Evolutionary conservation across 345 rosid species (phyloP).

Genomic region (Sapria himalayana): DNA sequence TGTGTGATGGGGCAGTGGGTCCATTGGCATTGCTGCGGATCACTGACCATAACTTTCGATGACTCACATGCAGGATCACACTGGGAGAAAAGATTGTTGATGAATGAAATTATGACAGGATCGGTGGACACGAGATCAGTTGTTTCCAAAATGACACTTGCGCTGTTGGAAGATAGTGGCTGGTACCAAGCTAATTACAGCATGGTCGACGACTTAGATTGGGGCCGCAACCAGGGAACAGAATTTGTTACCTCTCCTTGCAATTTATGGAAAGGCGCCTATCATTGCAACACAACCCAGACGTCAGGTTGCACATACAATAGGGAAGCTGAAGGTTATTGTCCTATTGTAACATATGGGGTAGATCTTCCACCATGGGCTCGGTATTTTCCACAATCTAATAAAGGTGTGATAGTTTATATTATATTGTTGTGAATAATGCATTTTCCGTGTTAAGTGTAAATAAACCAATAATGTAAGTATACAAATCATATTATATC

Average conservation of each 20-base stretch:
- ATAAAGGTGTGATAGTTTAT: constrained; percentile 70
- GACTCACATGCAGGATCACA: constrained; percentile 63
- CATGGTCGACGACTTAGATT: constrained; percentile 90
- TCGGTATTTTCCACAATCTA: constrained; percentile 86
- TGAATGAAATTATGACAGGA: constrained; percentile 99
- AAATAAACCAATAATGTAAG: too few relatives aligned
- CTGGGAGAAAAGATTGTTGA: constrained; percentile 95
- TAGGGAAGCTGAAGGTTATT: constrained; percentile 98
- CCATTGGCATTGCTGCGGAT: too few relatives aligned
- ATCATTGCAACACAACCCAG: constrained; percentile 80
- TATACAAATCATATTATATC: too few relatives aligned
- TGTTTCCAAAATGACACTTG: constrained; percentile 93
- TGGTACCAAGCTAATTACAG: constrained; percentile 98
- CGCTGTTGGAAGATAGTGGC: constrained; percentile 92
- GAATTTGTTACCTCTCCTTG: constrained; percentile 80
- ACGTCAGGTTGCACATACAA: constrained; percentile 94
- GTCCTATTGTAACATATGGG: constrained; percentile 81
- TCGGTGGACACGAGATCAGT: constrained; percentile 97
- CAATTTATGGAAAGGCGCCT: constrained; percentile 92
- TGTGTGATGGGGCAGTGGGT: too few relatives aligned
- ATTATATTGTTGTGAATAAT: too few relatives aligned
- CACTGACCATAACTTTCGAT: too few relatives aligned
- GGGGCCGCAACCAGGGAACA: constrained; percentile 96
- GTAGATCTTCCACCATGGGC: constrained; percentile 97
- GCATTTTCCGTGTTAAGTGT: too few relatives aligned